phyloP scores from a whole-genome alignment of 352 stramenopile species.

The Phytophthora vignae region DNA sequence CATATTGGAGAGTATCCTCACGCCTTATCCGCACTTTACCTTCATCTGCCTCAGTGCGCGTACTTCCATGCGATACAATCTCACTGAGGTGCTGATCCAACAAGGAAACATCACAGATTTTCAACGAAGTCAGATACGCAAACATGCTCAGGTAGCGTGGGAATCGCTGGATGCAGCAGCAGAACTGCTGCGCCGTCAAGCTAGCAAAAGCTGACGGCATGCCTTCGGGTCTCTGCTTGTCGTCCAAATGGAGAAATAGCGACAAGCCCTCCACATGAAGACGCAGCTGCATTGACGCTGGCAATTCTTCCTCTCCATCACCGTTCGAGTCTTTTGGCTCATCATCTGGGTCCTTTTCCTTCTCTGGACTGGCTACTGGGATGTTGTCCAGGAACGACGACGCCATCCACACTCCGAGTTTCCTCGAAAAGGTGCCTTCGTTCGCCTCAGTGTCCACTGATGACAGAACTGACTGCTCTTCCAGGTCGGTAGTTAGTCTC shows the following conservation, averaged over 20 bases:
- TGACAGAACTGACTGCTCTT: slow-evolving; percentile 42
- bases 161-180: slow-evolving; percentile 74
- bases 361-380: slow-evolving; percentile 28
- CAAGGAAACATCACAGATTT: slow-evolving; percentile 73
- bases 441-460: slow-evolving; percentile 40
- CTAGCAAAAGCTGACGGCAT: slow-evolving; percentile 61
- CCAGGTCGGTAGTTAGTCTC: slow-evolving; percentile 17
- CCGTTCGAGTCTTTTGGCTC: slow-evolving; percentile 21
- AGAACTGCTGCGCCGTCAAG: slow-evolving; percentile 77
- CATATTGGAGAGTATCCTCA: slow-evolving; percentile 15
- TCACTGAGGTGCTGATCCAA: slow-evolving; percentile 69
- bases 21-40: slow-evolving; percentile 27
- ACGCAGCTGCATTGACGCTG: slow-evolving; percentile 75
- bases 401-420: slow-evolving; percentile 64
- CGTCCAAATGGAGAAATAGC: slow-evolving; percentile 68
- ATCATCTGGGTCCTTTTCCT: slow-evolving; percentile 35
- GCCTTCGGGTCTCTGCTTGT: slow-evolving; percentile 40
- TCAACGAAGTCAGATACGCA: slow-evolving; percentile 77
- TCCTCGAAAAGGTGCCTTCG: slow-evolving; percentile 54
- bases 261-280: slow-evolving; percentile 75
- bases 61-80: slow-evolving; percentile 63
- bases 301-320: slow-evolving; percentile 39
- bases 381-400: slow-evolving; percentile 67
- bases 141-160: slow-evolving; percentile 76
- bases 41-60: slow-evolving; percentile 28